Conservation (phyloP, 2,329 filamentous ascomycete species). For the Hypoxylon sp. region DNA sequence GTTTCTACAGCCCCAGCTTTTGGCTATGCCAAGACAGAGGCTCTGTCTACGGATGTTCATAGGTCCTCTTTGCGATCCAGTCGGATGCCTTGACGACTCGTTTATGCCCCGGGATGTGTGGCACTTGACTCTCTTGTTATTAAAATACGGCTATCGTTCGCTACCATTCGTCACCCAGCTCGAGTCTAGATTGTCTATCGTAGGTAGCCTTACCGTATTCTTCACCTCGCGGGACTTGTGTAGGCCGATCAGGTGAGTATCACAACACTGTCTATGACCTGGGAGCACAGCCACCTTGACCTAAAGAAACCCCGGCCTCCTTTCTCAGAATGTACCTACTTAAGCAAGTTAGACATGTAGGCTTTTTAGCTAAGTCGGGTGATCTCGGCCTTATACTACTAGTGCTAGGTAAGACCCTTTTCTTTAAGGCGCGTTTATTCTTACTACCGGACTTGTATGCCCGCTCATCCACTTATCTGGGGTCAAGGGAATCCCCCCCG, state of each 20-base stretch:
- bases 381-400: conserved; percentile 22
- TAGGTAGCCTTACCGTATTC: conserved; percentile 37
- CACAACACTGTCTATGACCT: conserved; percentile 13
- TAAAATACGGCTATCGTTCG: conserved; percentile 10
- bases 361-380: conserved; percentile 19
- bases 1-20: conserved; percentile 30
- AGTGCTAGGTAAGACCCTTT: conserved; percentile 4
- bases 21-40: conserved; percentile 39
- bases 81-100: conserved; percentile 50
- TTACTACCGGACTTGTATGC: conserved; percentile 32
- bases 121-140: conserved; percentile 30
- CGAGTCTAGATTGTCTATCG: conserved; percentile 34
- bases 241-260: conserved; percentile 18
- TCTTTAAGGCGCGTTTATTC: conserved; percentile 11
- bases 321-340: conserved; percentile 14
- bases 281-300: conserved; percentile 16
- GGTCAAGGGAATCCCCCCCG: conserved; percentile 21
- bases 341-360: conserved; percentile 14
- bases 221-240: conserved; percentile 24
- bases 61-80: conserved; percentile 44
- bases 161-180: conserved; percentile 24
- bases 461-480: conserved; percentile 26
- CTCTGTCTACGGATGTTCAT: conserved; percentile 40
- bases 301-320: neutral
- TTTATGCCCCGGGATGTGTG: conserved; percentile 32